These are phyloP conservation scores for Xanthoceras sorbifolium DNA, from an alignment of 345 rosid species.

Conservation along the genomic window DNA sequence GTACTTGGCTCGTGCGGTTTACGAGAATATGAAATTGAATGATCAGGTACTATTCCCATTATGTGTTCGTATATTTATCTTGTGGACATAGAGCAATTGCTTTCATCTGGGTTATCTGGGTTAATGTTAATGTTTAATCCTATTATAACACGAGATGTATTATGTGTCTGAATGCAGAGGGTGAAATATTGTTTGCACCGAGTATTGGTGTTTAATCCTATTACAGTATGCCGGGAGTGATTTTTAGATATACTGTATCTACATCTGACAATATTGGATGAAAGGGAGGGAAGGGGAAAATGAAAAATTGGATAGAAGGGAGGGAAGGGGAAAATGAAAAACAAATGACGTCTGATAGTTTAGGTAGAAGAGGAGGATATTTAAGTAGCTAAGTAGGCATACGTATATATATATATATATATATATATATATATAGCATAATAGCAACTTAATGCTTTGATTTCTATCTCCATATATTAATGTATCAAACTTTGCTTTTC, in stretches of 20 bases:
- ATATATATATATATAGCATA: too few relatives aligned
- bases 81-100: not conserved
- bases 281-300: not conserved
- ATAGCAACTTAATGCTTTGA: too few relatives aligned
- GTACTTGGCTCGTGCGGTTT: conserved; percentile 76
- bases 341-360: too few relatives aligned
- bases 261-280: not conserved
- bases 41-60: conserved; percentile 42
- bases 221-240: too few relatives aligned
- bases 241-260: not conserved
- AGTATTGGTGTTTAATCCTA: not conserved
- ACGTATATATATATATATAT: too few relatives aligned
- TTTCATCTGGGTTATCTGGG: not conserved
- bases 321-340: not conserved
- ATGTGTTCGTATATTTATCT: not conserved
- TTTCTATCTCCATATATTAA: too few relatives aligned
- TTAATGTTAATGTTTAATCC: not conserved
- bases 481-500: not conserved
- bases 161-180: not conserved
- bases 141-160: not conserved
- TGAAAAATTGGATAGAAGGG: not conserved
- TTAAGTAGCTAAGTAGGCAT: too few relatives aligned
- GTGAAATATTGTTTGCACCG: not conserved
- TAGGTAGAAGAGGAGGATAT: too few relatives aligned
- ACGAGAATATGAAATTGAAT: conserved; percentile 72